phyloP scores from a whole-genome alignment of 1,139 yeast species.

The Suhomyces bokatorum region DNA sequence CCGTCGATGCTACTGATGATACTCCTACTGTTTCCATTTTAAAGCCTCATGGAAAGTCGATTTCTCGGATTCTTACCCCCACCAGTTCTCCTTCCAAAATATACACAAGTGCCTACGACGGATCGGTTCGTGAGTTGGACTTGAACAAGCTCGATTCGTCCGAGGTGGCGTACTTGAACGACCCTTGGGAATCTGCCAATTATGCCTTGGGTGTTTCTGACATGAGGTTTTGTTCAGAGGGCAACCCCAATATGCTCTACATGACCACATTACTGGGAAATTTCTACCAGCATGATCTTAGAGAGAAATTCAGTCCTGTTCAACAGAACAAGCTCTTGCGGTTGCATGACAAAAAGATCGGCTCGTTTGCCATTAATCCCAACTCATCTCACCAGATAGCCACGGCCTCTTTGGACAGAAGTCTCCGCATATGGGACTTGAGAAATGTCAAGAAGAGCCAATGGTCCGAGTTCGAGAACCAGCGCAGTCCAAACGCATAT shows the following conservation, averaged over 20 bases:
- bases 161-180: slow-evolving; percentile 56
- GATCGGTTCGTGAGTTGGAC: slow-evolving; percentile 75
- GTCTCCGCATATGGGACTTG: slow-evolving; percentile 83
- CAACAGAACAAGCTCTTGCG: slow-evolving; percentile 44
- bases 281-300: slow-evolving; percentile 66
- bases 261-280: slow-evolving; percentile 80
- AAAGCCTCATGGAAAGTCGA: slow-evolving; percentile 74
- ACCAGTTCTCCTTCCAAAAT: slow-evolving; percentile 53
- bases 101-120: slow-evolving; percentile 80
- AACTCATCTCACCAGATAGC: slow-evolving; percentile 58
- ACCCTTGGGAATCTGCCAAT: slow-evolving; percentile 43
- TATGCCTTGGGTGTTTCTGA: slow-evolving; percentile 60
- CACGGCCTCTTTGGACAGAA: slow-evolving; percentile 84
- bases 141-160: slow-evolving; percentile 57
- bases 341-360: slow-evolving; percentile 86
- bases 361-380: slow-evolving; percentile 83
- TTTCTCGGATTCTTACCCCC: slow-evolving; percentile 63
- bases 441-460: slow-evolving; percentile 47
- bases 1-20: slow-evolving; percentile 48
- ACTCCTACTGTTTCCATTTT: slow-evolving; percentile 59
- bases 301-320: slow-evolving; percentile 44
- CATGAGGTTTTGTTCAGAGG: slow-evolving; percentile 50
- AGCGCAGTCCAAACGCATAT: slow-evolving; percentile 50
- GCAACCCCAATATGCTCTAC: slow-evolving; percentile 53
- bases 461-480: slow-evolving; percentile 40